Percentiles rank a stretch among this genome's conserved stretches.
phyloP scores from a whole-genome alignment of 2,329 filamentous ascomycete genomes.

The Fusarium robinianum region DNA sequence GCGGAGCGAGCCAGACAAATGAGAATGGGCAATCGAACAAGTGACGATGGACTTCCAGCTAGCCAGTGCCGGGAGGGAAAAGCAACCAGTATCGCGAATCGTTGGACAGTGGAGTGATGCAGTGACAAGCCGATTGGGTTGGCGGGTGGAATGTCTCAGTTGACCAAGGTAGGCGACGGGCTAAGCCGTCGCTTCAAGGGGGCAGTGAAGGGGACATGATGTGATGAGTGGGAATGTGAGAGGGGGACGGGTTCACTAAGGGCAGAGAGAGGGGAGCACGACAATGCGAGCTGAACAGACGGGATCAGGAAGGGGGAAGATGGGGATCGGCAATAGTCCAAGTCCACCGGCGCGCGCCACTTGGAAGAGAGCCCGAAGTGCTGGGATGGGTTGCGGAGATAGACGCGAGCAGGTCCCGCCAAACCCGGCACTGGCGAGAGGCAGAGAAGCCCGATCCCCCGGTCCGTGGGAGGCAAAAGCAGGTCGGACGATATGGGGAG shows the following conservation, averaged over 20 bases:
- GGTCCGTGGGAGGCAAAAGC: background rate
- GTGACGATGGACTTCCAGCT: slow-evolving; percentile 27
- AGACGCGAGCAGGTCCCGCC: too few relatives aligned
- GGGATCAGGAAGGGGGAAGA: slow-evolving; percentile 13
- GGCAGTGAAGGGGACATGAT: slow-evolving; percentile 4
- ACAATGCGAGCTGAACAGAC: slow-evolving; percentile 38
- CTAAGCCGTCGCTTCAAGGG: slow-evolving; percentile 24
- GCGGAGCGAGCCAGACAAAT: slow-evolving; percentile 5
- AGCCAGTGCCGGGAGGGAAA: slow-evolving; percentile 29
- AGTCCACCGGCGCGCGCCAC: slow-evolving; percentile 21
- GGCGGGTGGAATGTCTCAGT: slow-evolving; percentile 35
- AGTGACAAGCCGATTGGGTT: slow-evolving; percentile 23
- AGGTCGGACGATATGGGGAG: background rate
- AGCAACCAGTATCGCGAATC: slow-evolving; percentile 28
- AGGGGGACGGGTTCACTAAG: slow-evolving; percentile 2
- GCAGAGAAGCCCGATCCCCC: too few relatives aligned
- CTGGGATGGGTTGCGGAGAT: too few relatives aligned
- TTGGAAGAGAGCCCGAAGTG: too few relatives aligned
- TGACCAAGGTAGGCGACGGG: slow-evolving; percentile 21
- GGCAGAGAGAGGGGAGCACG: slow-evolving; percentile 45
- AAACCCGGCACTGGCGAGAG: too few relatives aligned
- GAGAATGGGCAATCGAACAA: slow-evolving; percentile 10
- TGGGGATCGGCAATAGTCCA: slow-evolving; percentile 21
- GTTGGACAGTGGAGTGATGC: slow-evolving; percentile 23
- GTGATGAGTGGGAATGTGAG: slow-evolving; percentile 53